Evolutionary conservation across 352 stramenopile species (phyloP).

Genomic region (Pilasporangium apinafurcum): DNA sequence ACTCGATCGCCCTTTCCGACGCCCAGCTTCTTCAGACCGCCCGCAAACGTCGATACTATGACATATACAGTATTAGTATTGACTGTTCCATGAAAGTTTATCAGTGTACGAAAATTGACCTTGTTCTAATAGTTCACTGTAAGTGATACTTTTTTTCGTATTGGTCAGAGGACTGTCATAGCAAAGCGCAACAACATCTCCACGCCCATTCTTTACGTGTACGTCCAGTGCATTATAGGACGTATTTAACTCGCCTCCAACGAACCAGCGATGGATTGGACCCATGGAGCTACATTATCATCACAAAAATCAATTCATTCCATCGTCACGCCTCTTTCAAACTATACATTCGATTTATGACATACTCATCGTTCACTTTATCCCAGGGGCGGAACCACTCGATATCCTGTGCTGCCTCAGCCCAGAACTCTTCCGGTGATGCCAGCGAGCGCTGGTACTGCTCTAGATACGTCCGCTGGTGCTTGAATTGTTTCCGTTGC

Average conservation of each 20-base stretch:
- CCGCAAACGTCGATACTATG: slow-evolving; percentile 63
- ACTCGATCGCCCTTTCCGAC: slow-evolving; percentile 93
- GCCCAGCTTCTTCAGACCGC: slow-evolving; percentile 91
- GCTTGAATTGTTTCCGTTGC: too few species aligned
- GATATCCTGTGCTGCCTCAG: slow-evolving; percentile 18
- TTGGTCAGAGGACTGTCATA: slow-evolving; percentile 58
- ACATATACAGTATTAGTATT: not conserved
- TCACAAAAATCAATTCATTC: not conserved
- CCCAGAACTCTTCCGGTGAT: slow-evolving; percentile 22
- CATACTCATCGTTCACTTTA: slow-evolving; percentile 17
- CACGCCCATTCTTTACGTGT: slow-evolving; percentile 45
- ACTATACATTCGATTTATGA: not conserved
- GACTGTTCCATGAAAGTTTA: too few species aligned
- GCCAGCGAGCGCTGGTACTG: slow-evolving; percentile 22
- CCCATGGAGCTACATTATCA: slow-evolving; percentile 13
- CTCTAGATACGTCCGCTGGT: slow-evolving; percentile 18
- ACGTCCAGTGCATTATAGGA: slow-evolving; percentile 64
- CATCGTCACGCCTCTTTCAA: too few species aligned
- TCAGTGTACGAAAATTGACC: not conserved
- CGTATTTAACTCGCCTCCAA: slow-evolving; percentile 57
- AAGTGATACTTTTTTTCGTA: slow-evolving; percentile 46
- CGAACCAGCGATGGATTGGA: slow-evolving; percentile 38
- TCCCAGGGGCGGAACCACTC: slow-evolving; percentile 27
- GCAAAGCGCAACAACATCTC: slow-evolving; percentile 40
- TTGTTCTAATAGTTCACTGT: slow-evolving; percentile 37